phyloP scores from a whole-genome alignment of 768 basidiomycete species.

The Boletus pseudo-olivaceus region DNA sequence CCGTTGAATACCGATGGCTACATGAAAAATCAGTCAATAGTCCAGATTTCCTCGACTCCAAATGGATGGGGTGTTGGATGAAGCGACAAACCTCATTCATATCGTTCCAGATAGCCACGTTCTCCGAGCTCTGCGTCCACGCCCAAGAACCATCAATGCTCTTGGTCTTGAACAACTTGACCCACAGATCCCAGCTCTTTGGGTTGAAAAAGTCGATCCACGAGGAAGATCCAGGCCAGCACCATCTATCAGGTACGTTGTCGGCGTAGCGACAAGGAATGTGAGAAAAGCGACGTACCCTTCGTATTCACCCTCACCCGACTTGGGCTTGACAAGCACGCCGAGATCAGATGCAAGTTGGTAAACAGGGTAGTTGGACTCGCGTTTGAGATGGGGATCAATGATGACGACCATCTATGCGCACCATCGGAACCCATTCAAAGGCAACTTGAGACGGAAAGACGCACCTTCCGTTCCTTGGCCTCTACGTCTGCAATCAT shows the following conservation, averaged over 20 bases:
- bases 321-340: slow-evolving; percentile 77
- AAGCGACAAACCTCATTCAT: slow-evolving; percentile 85
- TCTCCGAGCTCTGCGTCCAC: slow-evolving; percentile 77
- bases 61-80: not conserved
- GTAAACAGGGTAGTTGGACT: slow-evolving; percentile 76
- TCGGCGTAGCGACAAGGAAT: not conserved
- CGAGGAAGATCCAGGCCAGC: slow-evolving; percentile 94
- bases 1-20: slow-evolving; percentile 98
- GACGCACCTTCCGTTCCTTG: slow-evolving; percentile 72
- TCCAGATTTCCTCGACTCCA: not conserved
- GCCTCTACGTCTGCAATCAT: slow-evolving; percentile 91
- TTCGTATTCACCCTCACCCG: slow-evolving; percentile 83
- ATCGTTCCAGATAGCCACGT: slow-evolving; percentile 96
- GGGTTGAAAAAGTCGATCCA: slow-evolving; percentile 99
- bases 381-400: slow-evolving; percentile 93
- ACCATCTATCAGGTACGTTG: slow-evolving; percentile 53
- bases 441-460: not conserved
- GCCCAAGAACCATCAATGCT: slow-evolving; percentile 56
- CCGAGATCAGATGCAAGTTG: slow-evolving; percentile 78
- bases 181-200: slow-evolving; percentile 88
- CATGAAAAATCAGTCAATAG: slow-evolving; percentile 7
- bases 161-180: slow-evolving; percentile 67
- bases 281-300: slow-evolving; percentile 39
- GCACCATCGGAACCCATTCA: not conserved
- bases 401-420: slow-evolving; percentile 94